Percentiles rank a stretch among this genome's conserved stretches.
Conservation (phyloP, 257 asterid genomes). For the Coffea eugenioides region DNA sequence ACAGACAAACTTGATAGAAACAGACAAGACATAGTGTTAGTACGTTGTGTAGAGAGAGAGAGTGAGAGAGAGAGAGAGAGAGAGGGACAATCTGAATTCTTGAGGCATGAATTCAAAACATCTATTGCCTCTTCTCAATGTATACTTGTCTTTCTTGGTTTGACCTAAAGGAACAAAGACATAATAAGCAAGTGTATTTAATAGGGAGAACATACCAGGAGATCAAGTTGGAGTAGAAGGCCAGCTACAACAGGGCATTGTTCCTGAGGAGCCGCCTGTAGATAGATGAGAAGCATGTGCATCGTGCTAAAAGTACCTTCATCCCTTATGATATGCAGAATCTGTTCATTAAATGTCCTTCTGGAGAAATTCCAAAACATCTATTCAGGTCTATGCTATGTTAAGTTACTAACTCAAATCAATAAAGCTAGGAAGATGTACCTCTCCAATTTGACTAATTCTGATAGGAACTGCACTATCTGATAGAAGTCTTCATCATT, state of each 20-base stretch:
- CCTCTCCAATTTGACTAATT: constrained; percentile 72
- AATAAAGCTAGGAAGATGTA: constrained; percentile 12
- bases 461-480: constrained; percentile 64
- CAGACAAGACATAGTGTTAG: not conserved
- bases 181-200: not conserved
- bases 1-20: not conserved
- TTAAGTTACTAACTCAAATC: not conserved
- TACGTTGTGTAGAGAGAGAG: not conserved
- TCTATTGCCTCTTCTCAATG: constrained; percentile 84
- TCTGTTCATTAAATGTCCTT: constrained; percentile 57
- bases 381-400: not conserved
- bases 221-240: constrained; percentile 81
- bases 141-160: constrained; percentile 90
- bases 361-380: constrained; percentile 36
- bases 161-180: constrained; percentile 41
- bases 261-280: constrained; percentile 52
- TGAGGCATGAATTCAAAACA: constrained; percentile 61
- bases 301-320: constrained; percentile 70
- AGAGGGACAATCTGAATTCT: constrained; percentile 47
- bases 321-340: constrained; percentile 62
- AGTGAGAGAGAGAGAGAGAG: constrained; percentile 6
- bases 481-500: constrained; percentile 49
- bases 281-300: constrained; percentile 72
- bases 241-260: constrained; percentile 74
- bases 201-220: constrained; percentile 43